Evolutionary conservation across 768 basidiomycete species (phyloP).

Genomic region (Tulasnella sp.): DNA sequence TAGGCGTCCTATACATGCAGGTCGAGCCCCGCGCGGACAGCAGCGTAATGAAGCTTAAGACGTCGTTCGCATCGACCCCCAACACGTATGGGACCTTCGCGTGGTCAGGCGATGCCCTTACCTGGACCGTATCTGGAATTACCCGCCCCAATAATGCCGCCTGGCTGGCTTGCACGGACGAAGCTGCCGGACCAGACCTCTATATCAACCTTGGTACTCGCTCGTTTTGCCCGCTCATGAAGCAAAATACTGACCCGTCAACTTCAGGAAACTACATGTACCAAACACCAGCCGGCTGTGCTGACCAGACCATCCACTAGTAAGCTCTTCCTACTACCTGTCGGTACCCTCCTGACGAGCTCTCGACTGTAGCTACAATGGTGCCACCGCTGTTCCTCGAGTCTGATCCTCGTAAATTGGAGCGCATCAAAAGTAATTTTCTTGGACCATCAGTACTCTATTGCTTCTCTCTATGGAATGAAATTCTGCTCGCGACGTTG

Average conservation of each 20-base stretch:
- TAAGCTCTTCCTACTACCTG: constrained; percentile 33
- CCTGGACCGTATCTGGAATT: constrained; percentile 53
- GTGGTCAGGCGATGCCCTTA: constrained; percentile 56
- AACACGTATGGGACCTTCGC: constrained; percentile 46
- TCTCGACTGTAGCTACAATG: background rate
- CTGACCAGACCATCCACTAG: constrained; percentile 57
- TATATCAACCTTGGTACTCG: constrained; percentile 51
- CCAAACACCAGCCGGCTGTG: constrained; percentile 49
- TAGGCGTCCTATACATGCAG: constrained; percentile 40
- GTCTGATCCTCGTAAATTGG: background rate
- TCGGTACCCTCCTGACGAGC: background rate
- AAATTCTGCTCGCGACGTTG: background rate
- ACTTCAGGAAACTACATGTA: constrained; percentile 36
- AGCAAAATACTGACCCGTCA: constrained; percentile 34
- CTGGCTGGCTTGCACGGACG: constrained; percentile 55
- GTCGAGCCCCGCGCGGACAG: constrained; percentile 48
- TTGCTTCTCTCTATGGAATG: background rate
- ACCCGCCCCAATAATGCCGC: constrained; percentile 45
- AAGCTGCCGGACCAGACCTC: constrained; percentile 42
- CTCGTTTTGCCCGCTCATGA: background rate
- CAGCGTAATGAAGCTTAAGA: constrained; percentile 46
- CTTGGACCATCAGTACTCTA: background rate
- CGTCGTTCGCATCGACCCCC: constrained; percentile 49
- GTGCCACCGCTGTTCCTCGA: background rate
- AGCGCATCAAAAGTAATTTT: background rate